Conservation (phyloP, 306 rosid species). For the Fragaria ananassa region DNA sequence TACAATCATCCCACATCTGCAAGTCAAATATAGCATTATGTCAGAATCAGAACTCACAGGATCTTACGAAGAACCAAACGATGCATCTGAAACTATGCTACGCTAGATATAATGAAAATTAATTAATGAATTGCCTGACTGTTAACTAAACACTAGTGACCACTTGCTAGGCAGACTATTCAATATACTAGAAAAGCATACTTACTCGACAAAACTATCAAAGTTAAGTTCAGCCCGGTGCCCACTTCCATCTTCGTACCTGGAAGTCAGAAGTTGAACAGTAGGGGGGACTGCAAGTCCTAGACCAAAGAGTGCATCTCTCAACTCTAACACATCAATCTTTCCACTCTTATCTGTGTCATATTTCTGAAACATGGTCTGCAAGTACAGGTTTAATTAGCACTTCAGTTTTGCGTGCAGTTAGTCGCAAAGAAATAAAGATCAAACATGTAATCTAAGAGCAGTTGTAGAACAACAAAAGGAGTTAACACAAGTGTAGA, state of each 20-base stretch:
- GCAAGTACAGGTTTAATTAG: constrained; percentile 14
- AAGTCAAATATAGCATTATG: constrained; percentile 27
- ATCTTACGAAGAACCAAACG: not conserved
- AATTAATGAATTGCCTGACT: not conserved
- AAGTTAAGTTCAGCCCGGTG: constrained; percentile 62
- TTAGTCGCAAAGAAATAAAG: not conserved
- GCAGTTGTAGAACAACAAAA: not conserved
- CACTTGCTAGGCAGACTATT: not conserved
- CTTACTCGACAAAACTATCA: constrained; percentile 83
- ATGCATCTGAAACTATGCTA: not conserved
- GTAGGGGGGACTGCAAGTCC: constrained; percentile 70
- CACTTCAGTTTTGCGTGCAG: constrained; percentile 6
- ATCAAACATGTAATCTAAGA: constrained; percentile 9
- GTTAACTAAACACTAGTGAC: not conserved
- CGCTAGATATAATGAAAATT: not conserved
- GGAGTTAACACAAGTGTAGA: not conserved
- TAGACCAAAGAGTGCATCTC: constrained; percentile 86
- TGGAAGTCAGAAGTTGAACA: constrained; percentile 65
- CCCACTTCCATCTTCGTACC: constrained; percentile 59
- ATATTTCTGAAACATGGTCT: constrained; percentile 80
- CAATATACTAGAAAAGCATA: not conserved
- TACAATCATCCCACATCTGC: constrained; percentile 87
- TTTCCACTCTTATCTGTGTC: constrained; percentile 85
- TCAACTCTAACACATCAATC: constrained; percentile 72
- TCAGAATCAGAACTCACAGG: constrained; percentile 28